Evolutionary conservation across 352 stramenopile species (phyloP), one percentile per base, ranked within the genome.

Genomic region (Phytopythium oedochilum): DNA sequence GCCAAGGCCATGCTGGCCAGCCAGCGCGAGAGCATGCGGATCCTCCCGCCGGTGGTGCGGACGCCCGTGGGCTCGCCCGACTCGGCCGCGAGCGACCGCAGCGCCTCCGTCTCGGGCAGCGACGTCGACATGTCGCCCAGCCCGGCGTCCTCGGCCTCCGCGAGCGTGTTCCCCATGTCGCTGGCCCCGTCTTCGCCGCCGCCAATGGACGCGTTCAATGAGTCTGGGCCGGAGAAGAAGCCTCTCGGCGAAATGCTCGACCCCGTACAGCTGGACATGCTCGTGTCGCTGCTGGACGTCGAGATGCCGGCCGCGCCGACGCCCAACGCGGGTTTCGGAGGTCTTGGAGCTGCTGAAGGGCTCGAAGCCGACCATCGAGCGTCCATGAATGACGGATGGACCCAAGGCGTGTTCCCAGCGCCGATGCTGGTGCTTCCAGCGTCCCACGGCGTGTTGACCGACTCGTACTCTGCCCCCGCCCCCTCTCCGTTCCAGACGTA

Each of bases 231-330:
- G 18, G 23, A 44, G 10, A 50, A 50, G 26, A 59, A 56, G 44
- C 20, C 56, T 6, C 53, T 42, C 22, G 23, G 48, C 23, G 45
- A 52, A 11, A 48, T 49, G 18, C 52, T 71, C 22, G 63, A 66
- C 46, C 53, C 66, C 5, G 59, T 72, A 29, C 46, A 76, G 35
- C 57, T 77, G 15, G 71, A 80, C n/a, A 66, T 57, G 49, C 59
- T 80, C 25, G 65, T 77, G 47, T 65, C 68, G 5, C 61, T 75
- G 26, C 46, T 80, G 31, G 58, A 77, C n/a, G 58, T 77, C 7
- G 66, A 56, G 34, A 26, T 64, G 14, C 58, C 66, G 22, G 48
- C 55, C 22, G 25, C 43, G 14, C 25, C 42, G 25, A 34, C n/a
- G 38, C 14, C 38, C 9, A 11, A n/a, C 35, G 23, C 17, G n/a